A percentile compares a stretch with the other conserved stretches of the same genome.
phyloP scores from a whole-genome alignment of 2,329 filamentous ascomycete species.

The Emergomyces pasteurianus region DNA sequence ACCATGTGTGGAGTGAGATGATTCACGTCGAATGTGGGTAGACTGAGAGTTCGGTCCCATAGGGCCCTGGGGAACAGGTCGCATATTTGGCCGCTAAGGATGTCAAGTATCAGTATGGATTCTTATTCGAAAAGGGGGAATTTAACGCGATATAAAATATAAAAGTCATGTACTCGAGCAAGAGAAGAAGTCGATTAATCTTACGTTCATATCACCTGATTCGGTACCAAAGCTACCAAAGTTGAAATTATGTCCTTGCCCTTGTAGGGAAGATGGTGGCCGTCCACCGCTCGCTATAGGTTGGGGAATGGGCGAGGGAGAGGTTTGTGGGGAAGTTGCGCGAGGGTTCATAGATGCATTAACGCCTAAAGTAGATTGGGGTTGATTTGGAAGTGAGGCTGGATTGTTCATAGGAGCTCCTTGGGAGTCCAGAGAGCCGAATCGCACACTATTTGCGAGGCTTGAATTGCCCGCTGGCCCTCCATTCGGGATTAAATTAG shows the following conservation, averaged over 20 bases:
- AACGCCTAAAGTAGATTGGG: slow-evolving; percentile 31
- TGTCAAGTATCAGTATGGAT: slow-evolving; percentile 4
- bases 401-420: slow-evolving; percentile 51
- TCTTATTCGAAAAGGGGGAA: not conserved
- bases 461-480: slow-evolving; percentile 41
- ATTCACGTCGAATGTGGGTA: slow-evolving; percentile 76
- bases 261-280: slow-evolving; percentile 63
- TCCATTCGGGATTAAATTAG: slow-evolving; percentile 67
- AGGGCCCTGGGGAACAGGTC: slow-evolving; percentile 52
- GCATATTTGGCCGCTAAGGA: slow-evolving; percentile 14
- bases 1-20: slow-evolving; percentile 68
- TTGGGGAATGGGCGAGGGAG: slow-evolving; percentile 86
- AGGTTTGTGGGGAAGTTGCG: slow-evolving; percentile 72
- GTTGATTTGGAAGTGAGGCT: slow-evolving; percentile 33
- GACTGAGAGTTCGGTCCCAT: slow-evolving; percentile 51
- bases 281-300: slow-evolving; percentile 71
- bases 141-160: not conserved
- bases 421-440: slow-evolving; percentile 33
- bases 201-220: slow-evolving; percentile 55
- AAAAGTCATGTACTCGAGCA: no score
- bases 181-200: slow-evolving; percentile 21
- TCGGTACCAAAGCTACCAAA: slow-evolving; percentile 79
- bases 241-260: slow-evolving; percentile 56
- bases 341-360: slow-evolving; percentile 54
- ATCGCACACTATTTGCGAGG: slow-evolving; percentile 42